These are phyloP conservation scores for Catunica adiposa DNA, from an alignment of 2,329 filamentous ascomycete species.

Conservation along the genomic window DNA sequence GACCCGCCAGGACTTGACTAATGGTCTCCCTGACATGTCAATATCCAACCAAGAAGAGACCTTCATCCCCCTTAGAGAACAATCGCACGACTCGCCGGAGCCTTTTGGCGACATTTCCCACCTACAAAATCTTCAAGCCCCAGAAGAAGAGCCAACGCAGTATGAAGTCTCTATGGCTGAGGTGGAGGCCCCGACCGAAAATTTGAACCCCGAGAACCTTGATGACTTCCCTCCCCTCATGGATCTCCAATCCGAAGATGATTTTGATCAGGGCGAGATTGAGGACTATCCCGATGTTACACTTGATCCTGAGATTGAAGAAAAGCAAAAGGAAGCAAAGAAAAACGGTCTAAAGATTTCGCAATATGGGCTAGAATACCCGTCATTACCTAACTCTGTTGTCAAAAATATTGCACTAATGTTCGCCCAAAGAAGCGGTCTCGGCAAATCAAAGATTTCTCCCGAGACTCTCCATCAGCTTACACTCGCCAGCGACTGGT, in stretches of 20 bases:
- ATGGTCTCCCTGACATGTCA: slow-evolving; percentile 7
- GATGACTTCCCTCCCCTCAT: slow-evolving; percentile 6
- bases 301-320: slow-evolving; percentile 3
- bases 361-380: slow-evolving; percentile 57
- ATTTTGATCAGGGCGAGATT: slow-evolving; percentile 12
- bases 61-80: not conserved
- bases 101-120: slow-evolving; percentile 13
- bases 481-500: slow-evolving; percentile 73
- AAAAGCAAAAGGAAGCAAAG: slow-evolving; percentile 15
- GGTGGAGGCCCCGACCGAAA: not conserved
- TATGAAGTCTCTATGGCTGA: slow-evolving; percentile 7
- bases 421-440: slow-evolving; percentile 50
- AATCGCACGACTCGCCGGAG: slow-evolving; percentile 8
- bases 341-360: slow-evolving; percentile 43
- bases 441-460: slow-evolving; percentile 50
- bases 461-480: slow-evolving; percentile 60
- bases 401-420: slow-evolving; percentile 59
- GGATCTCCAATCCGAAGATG: slow-evolving; percentile 11
- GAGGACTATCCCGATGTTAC: slow-evolving; percentile 7
- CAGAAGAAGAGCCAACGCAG: slow-evolving; percentile 4
- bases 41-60: not conserved
- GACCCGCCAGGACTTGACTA: slow-evolving; percentile 9
- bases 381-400: slow-evolving; percentile 53
- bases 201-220: not conserved
- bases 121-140: slow-evolving; percentile 9